Base-by-base conservation (phyloP, 179 eudicot species). In the Drosera spatulata region DNA sequence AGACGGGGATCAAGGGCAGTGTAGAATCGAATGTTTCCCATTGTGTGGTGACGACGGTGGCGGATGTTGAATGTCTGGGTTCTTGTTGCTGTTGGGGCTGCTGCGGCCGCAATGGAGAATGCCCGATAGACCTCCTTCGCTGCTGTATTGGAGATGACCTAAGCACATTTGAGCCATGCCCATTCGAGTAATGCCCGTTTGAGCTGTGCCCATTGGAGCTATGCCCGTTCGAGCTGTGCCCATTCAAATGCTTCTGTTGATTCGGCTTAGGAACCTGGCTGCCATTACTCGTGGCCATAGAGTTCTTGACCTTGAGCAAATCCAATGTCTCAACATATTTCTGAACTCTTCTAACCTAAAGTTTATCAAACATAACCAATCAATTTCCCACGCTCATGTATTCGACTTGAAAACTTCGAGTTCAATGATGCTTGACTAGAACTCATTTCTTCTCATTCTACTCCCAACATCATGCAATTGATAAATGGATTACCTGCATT, bases 301-400 rank as follows among this genome's bases (percentile, higher is more conserved):
- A 71, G 78, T 77, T 87, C 66, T 82, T 82, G 1, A 77, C 61
- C 82, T 87, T 87, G 38, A 87, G 79, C 63, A 75, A 3, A 55
- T 87, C 95, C 44, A 87, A 78, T 13, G 86, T 82, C 66, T 87
- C 95, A n/a, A 87, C 88, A 56, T 70, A 82, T 56, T 87, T 87
- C 58, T 87, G 95, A 62, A 87, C 88, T 74, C 91, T 80, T 54
- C 38, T 73, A 55, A 87, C 95, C 95, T 87, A 51, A 1, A 22
- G 33, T 53, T 68, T 51, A 39, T 0, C 7, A 6, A 4, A 37
- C 33, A 22, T 22, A 22, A 39, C 7, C 15, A 53, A 51, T 15
- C 15, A 66, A 52, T 14, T 10, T 22, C 50, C 39, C 37, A 50
- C 58, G 10, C 13, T 12, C 38, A 13, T 22, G 3, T 33, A 52